A percentile compares a stretch with the other conserved stretches of the same genome.
Conservation (phyloP, 352 stramenopile genomes). For the Phytophthora boehmeriae region DNA sequence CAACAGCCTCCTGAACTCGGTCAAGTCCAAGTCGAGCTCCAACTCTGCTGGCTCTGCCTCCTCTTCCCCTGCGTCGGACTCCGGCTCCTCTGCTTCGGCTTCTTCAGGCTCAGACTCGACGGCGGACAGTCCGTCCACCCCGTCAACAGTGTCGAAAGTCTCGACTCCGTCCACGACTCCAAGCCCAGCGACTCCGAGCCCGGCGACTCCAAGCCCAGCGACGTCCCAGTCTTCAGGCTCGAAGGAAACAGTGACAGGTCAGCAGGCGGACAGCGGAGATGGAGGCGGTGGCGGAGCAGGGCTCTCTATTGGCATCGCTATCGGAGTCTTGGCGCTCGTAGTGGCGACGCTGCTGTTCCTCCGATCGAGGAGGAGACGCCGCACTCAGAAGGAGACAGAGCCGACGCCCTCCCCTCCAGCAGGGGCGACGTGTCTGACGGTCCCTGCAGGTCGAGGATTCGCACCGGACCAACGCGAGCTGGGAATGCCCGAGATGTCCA, state of each 20-base stretch:
- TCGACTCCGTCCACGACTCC: neutral
- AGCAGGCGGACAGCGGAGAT: neutral
- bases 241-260: conserved; percentile 18
- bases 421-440: conserved; percentile 18
- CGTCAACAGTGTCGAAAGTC: neutral
- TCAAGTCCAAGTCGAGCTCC: conserved; percentile 23
- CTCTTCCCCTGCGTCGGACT: conserved; percentile 6
- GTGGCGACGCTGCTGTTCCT: conserved; percentile 33
- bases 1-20: conserved; percentile 46
- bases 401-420: conserved; percentile 4
- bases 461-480: conserved; percentile 34
- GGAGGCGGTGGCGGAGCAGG: conserved; percentile 2
- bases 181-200: neutral
- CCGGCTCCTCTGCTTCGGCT: conserved; percentile 3
- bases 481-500: conserved; percentile 47
- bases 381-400: conserved; percentile 12
- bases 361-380: conserved; percentile 15
- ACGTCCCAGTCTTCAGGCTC: conserved; percentile 1
- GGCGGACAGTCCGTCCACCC: no score
- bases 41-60: conserved; percentile 11
- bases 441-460: conserved; percentile 33
- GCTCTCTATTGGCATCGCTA: conserved; percentile 32
- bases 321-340: conserved; percentile 37
- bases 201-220: conserved; percentile 2
- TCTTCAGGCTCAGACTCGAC: conserved; percentile 1